Percentiles rank a stretch among this genome's conserved stretches.
These are phyloP conservation scores for Thalassiosira livingstoniorum DNA, from an alignment of 352 stramenopile species.

Conservation along the genomic window DNA sequence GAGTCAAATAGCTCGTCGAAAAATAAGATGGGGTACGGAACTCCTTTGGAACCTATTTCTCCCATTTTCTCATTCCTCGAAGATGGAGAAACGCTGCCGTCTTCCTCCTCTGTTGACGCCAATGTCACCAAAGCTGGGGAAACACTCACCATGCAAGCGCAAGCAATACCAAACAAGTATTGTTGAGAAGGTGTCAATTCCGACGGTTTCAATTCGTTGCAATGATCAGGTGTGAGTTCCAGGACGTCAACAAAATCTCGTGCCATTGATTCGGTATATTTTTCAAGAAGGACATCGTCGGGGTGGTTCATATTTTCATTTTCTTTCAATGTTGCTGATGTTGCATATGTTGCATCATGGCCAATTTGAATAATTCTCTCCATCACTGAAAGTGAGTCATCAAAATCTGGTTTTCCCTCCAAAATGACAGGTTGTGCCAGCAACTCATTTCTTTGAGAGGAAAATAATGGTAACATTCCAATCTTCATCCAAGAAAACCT, in stretches of 20 bases:
- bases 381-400: conserved; percentile 44
- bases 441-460: not conserved
- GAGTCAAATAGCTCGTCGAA: conserved; percentile 64
- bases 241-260: conserved; percentile 40
- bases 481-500: conserved; percentile 45
- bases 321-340: too few relatives aligned
- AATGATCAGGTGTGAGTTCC: conserved; percentile 39
- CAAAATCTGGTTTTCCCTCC: conserved; percentile 56
- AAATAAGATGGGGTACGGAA: conserved; percentile 58
- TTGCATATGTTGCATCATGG: conserved; percentile 17
- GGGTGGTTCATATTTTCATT: too few relatives aligned
- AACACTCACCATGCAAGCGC: conserved; percentile 56
- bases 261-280: too few relatives aligned
- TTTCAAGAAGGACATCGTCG: too few relatives aligned
- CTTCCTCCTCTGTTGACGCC: not conserved
- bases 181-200: conserved; percentile 47
- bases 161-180: conserved; percentile 63
- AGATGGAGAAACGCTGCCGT: too few relatives aligned
- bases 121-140: not conserved
- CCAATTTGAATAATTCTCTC: conserved; percentile 50
- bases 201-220: conserved; percentile 18
- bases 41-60: not conserved
- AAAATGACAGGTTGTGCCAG: conserved; percentile 54
- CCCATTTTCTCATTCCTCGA: not conserved
- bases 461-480: not conserved